phyloP scores from a whole-genome alignment of 2,329 filamentous ascomycete genomes.

The Colletotrichum incanum region DNA sequence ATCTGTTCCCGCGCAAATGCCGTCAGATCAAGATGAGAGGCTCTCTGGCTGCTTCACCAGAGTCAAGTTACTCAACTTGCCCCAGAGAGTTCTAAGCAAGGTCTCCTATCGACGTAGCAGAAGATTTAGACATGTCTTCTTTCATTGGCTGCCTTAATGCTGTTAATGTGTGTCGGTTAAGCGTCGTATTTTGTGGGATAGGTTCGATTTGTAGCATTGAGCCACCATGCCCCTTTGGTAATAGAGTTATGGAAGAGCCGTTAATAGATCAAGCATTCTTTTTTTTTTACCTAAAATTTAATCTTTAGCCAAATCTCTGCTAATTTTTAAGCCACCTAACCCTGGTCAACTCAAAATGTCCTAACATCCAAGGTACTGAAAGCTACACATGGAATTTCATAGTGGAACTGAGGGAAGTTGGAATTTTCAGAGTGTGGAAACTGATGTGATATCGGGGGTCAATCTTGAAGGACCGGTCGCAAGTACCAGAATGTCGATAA shows the following conservation, averaged over 20 bases:
- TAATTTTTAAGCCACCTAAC: background rate
- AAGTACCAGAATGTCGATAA: background rate
- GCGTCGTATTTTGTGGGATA: background rate
- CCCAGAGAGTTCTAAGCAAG: background rate
- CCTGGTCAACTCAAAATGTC: no score
- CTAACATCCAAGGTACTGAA: background rate
- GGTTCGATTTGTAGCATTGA: background rate
- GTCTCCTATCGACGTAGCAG: background rate
- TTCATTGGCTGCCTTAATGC: background rate
- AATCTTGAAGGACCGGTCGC: background rate
- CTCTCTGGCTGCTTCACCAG: constrained; percentile 12
- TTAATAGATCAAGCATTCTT: background rate
- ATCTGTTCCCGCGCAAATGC: constrained; percentile 26
- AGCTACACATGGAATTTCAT: background rate
- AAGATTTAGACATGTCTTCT: no score
- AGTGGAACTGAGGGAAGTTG: background rate
- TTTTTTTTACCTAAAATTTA: background rate
- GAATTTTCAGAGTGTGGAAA: background rate
- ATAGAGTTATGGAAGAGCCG: no score
- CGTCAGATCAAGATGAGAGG: constrained; percentile 5
- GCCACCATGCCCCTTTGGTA: background rate
- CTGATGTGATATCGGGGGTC: no score
- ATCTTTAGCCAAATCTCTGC: background rate
- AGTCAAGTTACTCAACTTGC: constrained; percentile 20
- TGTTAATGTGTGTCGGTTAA: background rate